Evolutionary conservation across 768 basidiomycete species (phyloP), one percentile per base, ranked within the genome.

Genomic region (Agaricus subrufescens): DNA sequence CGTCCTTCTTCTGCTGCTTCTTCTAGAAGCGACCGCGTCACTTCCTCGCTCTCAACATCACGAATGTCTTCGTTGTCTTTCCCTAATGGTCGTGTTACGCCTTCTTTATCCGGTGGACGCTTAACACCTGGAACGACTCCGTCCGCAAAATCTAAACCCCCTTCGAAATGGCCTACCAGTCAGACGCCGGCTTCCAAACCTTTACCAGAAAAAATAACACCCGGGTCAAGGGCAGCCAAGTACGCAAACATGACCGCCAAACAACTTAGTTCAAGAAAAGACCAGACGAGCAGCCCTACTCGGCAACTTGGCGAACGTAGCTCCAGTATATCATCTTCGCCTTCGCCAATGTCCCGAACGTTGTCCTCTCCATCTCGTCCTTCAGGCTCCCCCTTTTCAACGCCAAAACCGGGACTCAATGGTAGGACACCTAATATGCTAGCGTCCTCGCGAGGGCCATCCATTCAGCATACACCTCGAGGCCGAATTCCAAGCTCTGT

Each of bases 191-290:
- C 68, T 51, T 54, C 75, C 52, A 63, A 68, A n/a, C 43, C 47
- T 57, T 69, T 72, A 25, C 62, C 69, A 5, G 69, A 74, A 65
- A 72, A 73, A 61, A 85, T 94, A 56, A 91, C 92, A 3, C 85
- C 84, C 5, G 92, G 92, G 3, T 91, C 91, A 2, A 77, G 93
- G 45, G 92, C 93, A 9, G 87, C 89, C 43, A 89, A 87, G 67
- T 94, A 94, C 66, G 75, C 87, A 31, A 83, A 85, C 14, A 83
- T 94, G 81, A 94, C 91, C 1, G 92, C 92, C 0, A 83, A 87
- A 65, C 89, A 93, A 62, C 78, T 95, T 57, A 83, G 69, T 65
- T 79, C 75, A 25, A 80, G 79, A 50, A 71, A 64, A 56, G 55
- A 46, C 15, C 38, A 50, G 14, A 38, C 29, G 10, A 38, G 23